Conservation (phyloP, 106 monocot genomes). For the Dactylorhiza incarnata region DNA sequence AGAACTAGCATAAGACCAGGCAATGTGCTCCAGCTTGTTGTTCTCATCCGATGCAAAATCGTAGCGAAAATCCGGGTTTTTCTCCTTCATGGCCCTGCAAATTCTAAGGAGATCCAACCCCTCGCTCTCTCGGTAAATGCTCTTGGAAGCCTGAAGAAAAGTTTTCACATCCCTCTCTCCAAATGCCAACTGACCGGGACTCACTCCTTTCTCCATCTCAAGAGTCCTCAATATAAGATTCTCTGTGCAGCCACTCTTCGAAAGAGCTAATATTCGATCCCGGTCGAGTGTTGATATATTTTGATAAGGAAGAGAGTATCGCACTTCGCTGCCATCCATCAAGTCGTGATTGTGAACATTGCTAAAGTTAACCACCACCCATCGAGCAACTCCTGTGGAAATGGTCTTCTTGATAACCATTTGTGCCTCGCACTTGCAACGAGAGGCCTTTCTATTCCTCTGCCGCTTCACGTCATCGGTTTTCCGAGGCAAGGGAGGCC, state of each 20-base stretch:
- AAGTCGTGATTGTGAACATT: conserved; percentile 81
- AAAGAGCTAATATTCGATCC: conserved; percentile 49
- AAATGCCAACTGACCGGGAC: conserved; percentile 47
- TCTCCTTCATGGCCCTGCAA: conserved; percentile 75
- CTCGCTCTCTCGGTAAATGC: conserved; percentile 56
- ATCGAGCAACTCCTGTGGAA: conserved; percentile 28
- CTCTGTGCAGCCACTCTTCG: conserved; percentile 54
- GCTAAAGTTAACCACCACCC: conserved; percentile 64
- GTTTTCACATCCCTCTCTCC: conserved; percentile 64
- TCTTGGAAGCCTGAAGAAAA: conserved; percentile 62
- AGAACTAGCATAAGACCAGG: conserved; percentile 71
- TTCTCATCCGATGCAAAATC: conserved; percentile 43
- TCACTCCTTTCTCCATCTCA: conserved; percentile 59
- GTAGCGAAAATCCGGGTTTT: conserved; percentile 64
- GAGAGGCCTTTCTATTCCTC: conserved; percentile 51
- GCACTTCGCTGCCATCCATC: conserved; percentile 42
- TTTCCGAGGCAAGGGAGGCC: conserved; percentile 45
- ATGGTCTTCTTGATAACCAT: conserved; percentile 79
- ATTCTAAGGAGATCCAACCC: conserved; percentile 54
- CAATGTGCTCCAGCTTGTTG: conserved; percentile 62
- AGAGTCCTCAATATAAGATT: conserved; percentile 58
- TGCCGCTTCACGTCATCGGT: conserved; percentile 41
- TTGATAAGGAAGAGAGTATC: conserved; percentile 33
- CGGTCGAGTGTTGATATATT: conserved; percentile 55
- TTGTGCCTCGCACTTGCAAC: conserved; percentile 79